phyloP scores from a whole-genome alignment of 2,329 filamentous ascomycete genomes.

The Aspergillus floridensis region DNA sequence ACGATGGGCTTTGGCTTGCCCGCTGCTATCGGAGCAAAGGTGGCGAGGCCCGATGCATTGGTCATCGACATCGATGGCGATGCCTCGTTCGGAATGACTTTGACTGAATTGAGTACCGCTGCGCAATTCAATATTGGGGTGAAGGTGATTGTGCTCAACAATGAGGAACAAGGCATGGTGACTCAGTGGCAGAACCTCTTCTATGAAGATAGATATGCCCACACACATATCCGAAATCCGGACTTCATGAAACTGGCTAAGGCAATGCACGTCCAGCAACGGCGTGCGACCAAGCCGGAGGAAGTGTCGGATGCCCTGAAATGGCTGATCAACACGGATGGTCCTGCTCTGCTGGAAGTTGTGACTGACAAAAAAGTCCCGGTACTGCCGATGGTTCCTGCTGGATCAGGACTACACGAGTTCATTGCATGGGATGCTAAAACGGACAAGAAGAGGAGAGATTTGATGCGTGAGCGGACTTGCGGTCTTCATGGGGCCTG shows the following conservation, averaged over 20 bases:
- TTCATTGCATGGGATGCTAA: slow-evolving; percentile 82
- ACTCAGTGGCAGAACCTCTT: slow-evolving; percentile 98
- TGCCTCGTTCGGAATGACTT: slow-evolving; percentile 98
- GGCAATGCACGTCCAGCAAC: slow-evolving; percentile 80
- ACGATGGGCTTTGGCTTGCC: slow-evolving; percentile 97
- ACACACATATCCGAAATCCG: slow-evolving; percentile 91
- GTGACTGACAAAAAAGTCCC: slow-evolving; percentile 77
- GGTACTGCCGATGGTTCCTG: slow-evolving; percentile 94
- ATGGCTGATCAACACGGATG: slow-evolving; percentile 86
- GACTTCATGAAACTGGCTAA: slow-evolving; percentile 92
- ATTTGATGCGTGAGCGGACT: neutral
- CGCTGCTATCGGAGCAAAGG: slow-evolving; percentile 92
- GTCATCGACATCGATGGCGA: slow-evolving; percentile 97
- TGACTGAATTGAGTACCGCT: slow-evolving; percentile 90
- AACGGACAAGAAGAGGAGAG: neutral
- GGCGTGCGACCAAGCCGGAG: slow-evolving; percentile 68
- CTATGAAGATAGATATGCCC: slow-evolving; percentile 87
- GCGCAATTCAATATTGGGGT: slow-evolving; percentile 95
- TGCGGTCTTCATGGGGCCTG: neutral
- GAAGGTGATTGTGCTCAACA: slow-evolving; percentile 93
- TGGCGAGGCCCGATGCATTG: slow-evolving; percentile 73
- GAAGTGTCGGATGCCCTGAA: slow-evolving; percentile 75
- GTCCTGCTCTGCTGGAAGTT: slow-evolving; percentile 90
- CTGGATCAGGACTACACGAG: slow-evolving; percentile 82
- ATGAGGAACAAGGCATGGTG: slow-evolving; percentile 98